These are phyloP conservation scores for Astragalus membranaceus DNA, from an alignment of 306 rosid genomes.

Conservation along the genomic window DNA sequence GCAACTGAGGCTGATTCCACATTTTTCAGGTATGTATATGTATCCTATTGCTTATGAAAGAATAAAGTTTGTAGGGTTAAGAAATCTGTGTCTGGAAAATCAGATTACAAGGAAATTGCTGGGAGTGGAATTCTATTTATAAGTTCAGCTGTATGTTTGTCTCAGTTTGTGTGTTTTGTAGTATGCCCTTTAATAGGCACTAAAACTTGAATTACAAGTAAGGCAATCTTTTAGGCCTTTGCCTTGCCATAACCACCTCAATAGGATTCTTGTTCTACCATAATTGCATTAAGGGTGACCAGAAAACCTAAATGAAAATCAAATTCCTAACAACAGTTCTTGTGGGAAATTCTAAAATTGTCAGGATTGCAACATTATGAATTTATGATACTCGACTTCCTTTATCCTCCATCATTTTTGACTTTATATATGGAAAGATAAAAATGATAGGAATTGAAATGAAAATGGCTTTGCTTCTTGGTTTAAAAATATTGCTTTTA, in stretches of 20 bases:
- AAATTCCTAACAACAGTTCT: background rate
- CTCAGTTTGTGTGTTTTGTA: slow-evolving; percentile 9
- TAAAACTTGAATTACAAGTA: background rate
- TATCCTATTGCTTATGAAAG: background rate
- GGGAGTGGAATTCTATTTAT: background rate
- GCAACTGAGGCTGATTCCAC: slow-evolving; percentile 99
- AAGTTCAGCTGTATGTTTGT: background rate
- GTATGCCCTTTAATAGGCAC: background rate
- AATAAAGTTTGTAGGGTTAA: background rate
- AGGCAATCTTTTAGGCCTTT: background rate
- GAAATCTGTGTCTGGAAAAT: background rate
- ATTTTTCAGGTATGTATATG: slow-evolving; percentile 83
- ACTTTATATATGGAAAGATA: background rate
- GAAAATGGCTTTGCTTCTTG: background rate
- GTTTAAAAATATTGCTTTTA: background rate
- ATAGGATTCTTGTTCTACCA: background rate
- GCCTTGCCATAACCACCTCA: background rate
- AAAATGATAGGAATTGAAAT: background rate
- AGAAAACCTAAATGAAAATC: background rate
- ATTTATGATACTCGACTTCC: background rate
- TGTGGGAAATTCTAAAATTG: background rate
- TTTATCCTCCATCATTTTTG: background rate
- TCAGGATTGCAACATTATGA: background rate
- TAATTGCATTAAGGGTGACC: background rate
- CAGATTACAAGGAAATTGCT: background rate